A percentile compares a stretch with the other conserved stretches of the same genome.
Conservation (phyloP, 345 rosid species). For the Lepidium africanum region DNA sequence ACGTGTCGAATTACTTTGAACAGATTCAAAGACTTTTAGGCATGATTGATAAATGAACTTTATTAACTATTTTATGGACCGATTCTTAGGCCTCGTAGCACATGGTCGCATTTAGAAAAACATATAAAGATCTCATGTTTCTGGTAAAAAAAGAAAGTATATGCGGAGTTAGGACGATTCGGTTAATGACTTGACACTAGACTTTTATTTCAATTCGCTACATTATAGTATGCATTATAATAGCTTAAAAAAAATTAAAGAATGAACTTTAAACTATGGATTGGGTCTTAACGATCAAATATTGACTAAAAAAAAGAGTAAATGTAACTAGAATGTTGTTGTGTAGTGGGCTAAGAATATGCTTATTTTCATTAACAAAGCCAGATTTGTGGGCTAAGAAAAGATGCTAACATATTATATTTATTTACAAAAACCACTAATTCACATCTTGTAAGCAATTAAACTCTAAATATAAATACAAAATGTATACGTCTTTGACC, state of each 20-base stretch:
- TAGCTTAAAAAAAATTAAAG: too few relatives aligned
- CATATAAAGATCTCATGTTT: not conserved
- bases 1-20: slow-evolving; percentile 25
- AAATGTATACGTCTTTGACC: not conserved
- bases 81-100: not conserved
- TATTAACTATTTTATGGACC: slow-evolving; percentile 3
- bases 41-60: slow-evolving; percentile 10
- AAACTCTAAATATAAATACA: not conserved
- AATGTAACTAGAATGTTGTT: too few relatives aligned
- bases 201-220: too few relatives aligned
- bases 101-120: not conserved
- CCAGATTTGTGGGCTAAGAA: not conserved
- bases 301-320: too few relatives aligned
- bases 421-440: not conserved
- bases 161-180: too few relatives aligned
- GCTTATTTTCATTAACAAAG: not conserved
- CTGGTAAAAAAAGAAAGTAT: not conserved
- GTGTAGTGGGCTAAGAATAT: not conserved
- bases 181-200: too few relatives aligned
- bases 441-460: not conserved
- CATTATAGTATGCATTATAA: too few relatives aligned
- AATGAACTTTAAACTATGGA: too few relatives aligned
- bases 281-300: too few relatives aligned
- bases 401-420: not conserved
- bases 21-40: slow-evolving; percentile 9